Conservation (phyloP, 1,284 basidiomycete species). For the Microbotryomycetes sp. region DNA sequence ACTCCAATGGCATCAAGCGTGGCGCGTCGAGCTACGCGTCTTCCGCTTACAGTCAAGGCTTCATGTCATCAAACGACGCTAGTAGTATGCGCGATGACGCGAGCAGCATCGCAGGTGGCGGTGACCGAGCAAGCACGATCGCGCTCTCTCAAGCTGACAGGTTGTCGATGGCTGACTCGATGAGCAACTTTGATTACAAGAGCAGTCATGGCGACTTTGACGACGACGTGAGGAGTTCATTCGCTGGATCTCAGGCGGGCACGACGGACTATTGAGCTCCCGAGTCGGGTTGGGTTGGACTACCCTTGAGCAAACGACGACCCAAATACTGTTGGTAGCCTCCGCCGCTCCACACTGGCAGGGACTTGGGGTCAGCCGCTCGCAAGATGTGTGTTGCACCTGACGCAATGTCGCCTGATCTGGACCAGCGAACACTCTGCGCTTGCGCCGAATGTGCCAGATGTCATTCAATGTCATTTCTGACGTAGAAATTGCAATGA, state of each 20-base stretch:
- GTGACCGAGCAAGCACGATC: slow-evolving; percentile 50
- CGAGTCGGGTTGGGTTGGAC: not conserved
- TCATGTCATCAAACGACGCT: slow-evolving; percentile 26
- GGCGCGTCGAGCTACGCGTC: slow-evolving; percentile 28
- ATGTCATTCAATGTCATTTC: no score
- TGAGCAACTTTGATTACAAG: slow-evolving; percentile 40
- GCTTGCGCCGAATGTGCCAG: no score
- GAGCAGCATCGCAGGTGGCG: slow-evolving; percentile 49
- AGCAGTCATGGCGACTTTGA: slow-evolving; percentile 38
- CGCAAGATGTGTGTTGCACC: no score
- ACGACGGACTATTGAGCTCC: slow-evolving; percentile 42
- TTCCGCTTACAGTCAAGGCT: slow-evolving; percentile 33
- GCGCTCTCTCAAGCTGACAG: slow-evolving; percentile 75
- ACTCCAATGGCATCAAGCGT: slow-evolving; percentile 23
- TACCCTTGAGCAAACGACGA: no score
- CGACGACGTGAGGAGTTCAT: slow-evolving; percentile 35
- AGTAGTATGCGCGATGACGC: slow-evolving; percentile 45
- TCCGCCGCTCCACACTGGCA: no score
- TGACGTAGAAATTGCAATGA: no score
- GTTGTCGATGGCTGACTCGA: slow-evolving; percentile 38
- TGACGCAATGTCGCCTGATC: no score
- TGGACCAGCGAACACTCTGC: no score
- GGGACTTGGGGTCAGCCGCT: no score
- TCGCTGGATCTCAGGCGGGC: slow-evolving; percentile 42
- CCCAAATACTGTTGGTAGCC: no score